Percentiles rank a stretch among this genome's conserved stretches.
phyloP scores from a whole-genome alignment of 208 protist genomes.

The Trypanosoma melophagium region DNA sequence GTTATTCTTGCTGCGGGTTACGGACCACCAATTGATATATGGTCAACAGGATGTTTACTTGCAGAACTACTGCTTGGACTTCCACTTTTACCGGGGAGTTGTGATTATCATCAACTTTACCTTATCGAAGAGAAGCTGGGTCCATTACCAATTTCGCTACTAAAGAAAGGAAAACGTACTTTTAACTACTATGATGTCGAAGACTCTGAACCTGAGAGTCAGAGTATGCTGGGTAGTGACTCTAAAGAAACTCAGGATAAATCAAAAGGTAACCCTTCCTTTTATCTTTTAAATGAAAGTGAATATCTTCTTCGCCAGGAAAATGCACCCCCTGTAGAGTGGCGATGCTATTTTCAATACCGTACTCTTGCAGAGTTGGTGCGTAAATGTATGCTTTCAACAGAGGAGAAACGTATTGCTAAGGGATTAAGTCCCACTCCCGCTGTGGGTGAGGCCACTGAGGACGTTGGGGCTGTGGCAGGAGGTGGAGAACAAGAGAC shows the following conservation, averaged over 20 bases:
- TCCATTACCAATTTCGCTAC: conserved; percentile 66
- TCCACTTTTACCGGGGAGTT: conserved; percentile 93
- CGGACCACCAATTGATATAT: conserved; percentile 94
- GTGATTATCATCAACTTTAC: conserved; percentile 91
- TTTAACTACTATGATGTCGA: conserved; percentile 48
- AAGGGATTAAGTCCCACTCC: conserved; percentile 44
- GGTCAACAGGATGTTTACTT: conserved; percentile 96
- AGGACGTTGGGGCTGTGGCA: neutral
- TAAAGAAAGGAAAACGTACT: conserved; percentile 46
- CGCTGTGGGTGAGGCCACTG: conserved; percentile 12
- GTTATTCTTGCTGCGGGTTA: conserved; percentile 94
- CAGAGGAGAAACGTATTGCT: conserved; percentile 65
- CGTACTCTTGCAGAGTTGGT: conserved; percentile 70
- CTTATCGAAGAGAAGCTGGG: conserved; percentile 95
- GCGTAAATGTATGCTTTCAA: conserved; percentile 57
- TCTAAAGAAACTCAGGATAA: neutral
- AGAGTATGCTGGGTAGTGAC: neutral
- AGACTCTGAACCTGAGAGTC: neutral
- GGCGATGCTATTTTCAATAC: conserved; percentile 62
- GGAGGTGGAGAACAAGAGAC: conserved; percentile 10
- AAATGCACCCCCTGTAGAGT: conserved; percentile 29
- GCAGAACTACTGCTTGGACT: conserved; percentile 94
- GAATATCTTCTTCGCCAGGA: conserved; percentile 30
- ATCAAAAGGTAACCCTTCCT: neutral
- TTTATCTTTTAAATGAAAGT: conserved; percentile 27